Percentiles rank a stretch among this genome's conserved stretches.
Conservation (phyloP, 176 grass and related monocot species). For the Carex littledalei region DNA sequence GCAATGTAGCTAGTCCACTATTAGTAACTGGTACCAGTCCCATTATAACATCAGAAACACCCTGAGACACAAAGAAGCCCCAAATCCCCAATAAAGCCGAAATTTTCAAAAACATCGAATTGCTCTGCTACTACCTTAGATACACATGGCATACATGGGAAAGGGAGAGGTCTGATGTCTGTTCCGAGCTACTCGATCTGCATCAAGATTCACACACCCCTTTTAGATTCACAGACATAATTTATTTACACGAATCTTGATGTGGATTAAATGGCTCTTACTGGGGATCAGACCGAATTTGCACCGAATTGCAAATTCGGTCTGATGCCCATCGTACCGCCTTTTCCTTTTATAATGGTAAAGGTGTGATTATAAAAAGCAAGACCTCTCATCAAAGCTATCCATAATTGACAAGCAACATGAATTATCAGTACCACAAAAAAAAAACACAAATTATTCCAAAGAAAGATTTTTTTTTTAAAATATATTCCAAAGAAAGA, state of each 20-base stretch:
- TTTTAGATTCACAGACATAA: too few species aligned
- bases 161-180: too few species aligned
- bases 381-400: background rate
- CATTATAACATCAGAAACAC: background rate
- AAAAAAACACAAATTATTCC: background rate
- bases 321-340: too few species aligned
- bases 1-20: background rate
- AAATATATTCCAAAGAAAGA: background rate
- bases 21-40: background rate
- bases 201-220: too few species aligned
- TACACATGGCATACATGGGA: too few species aligned
- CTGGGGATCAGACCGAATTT: too few species aligned
- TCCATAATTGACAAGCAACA: background rate
- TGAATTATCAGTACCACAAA: background rate
- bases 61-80: background rate
- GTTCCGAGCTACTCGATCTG: too few species aligned
- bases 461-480: background rate
- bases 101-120: background rate
- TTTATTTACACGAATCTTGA: too few species aligned
- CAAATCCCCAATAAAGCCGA: background rate
- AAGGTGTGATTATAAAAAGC: too few species aligned
- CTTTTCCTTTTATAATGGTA: too few species aligned
- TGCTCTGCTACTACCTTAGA: background rate
- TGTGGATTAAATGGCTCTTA: too few species aligned
- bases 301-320: too few species aligned